A percentile compares a stretch with the other conserved stretches of the same genome.
Evolutionary conservation across 345 rosid species (phyloP).

Genomic region (Trapa incisa): DNA sequence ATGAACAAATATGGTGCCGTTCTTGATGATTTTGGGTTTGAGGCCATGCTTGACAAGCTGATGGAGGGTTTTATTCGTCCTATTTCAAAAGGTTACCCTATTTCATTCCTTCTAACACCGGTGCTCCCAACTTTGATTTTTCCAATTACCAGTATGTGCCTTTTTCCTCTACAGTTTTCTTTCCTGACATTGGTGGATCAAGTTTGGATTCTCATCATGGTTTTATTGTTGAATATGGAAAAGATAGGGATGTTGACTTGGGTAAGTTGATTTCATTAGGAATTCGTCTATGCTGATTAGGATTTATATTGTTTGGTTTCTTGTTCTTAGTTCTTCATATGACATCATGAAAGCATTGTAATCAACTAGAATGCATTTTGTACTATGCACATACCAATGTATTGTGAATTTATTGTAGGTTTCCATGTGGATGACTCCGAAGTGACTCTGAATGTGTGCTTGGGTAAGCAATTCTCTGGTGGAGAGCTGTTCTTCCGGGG

Average conservation of each 20-base stretch:
- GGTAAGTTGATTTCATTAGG: slow-evolving; percentile 35
- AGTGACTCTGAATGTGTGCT: slow-evolving; percentile 80
- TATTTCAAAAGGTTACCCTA: slow-evolving; percentile 45
- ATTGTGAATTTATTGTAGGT: slow-evolving; percentile 26
- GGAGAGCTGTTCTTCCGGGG: slow-evolving; percentile 95
- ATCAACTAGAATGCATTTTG: no score
- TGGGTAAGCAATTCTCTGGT: slow-evolving; percentile 83
- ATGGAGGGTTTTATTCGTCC: slow-evolving; percentile 74
- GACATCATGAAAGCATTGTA: no score
- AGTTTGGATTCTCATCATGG: slow-evolving; percentile 95
- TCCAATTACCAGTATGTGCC: neutral
- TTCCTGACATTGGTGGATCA: slow-evolving; percentile 78
- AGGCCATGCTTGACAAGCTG: slow-evolving; percentile 72
- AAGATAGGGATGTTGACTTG: slow-evolving; percentile 72
- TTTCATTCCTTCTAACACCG: neutral
- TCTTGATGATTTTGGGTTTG: slow-evolving; percentile 94
- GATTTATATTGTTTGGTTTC: neutral
- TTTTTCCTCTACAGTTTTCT: slow-evolving; percentile 45
- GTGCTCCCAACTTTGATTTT: neutral
- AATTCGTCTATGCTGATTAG: neutral
- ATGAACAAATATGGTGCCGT: slow-evolving; percentile 93
- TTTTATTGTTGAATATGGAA: slow-evolving; percentile 89
- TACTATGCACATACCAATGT: no score
- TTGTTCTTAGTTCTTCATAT: neutral
- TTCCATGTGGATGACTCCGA: slow-evolving; percentile 99